Evolutionary conservation across 306 rosid genomes (phyloP).

Genomic region (Ziziphus jujuba): DNA sequence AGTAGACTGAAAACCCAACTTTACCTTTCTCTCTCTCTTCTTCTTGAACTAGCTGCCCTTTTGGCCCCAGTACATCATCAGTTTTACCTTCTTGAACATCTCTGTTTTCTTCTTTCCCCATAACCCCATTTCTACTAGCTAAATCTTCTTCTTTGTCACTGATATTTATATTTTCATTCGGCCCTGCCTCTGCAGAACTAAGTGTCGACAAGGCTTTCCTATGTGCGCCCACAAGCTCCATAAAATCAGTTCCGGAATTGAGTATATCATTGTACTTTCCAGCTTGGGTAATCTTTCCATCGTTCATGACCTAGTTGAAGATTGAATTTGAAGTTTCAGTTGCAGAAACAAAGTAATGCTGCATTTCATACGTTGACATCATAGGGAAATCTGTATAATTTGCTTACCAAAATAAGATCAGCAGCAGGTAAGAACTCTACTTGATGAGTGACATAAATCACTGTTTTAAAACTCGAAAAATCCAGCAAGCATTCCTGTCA

Average conservation of each 20-base stretch:
- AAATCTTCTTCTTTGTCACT: conserved; percentile 27
- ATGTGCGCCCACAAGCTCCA: conserved; percentile 81
- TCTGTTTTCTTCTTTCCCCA: conserved; percentile 31
- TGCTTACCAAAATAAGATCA: conserved; percentile 67
- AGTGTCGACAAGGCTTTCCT: conserved; percentile 63
- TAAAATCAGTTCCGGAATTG: conserved; percentile 57
- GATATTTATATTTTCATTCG: conserved; percentile 20
- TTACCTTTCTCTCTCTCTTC: conserved; percentile 87
- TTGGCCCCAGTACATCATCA: conserved; percentile 32
- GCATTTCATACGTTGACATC: background rate
- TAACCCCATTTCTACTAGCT: conserved; percentile 22
- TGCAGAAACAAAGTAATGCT: background rate
- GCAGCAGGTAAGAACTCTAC: conserved; percentile 77
- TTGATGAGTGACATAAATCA: conserved; percentile 74
- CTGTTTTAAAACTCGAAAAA: conserved; percentile 58
- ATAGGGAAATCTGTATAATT: background rate
- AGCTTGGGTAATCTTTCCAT: conserved; percentile 63
- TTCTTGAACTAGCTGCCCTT: conserved; percentile 73
- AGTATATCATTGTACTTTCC: conserved; percentile 65
- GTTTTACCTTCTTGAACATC: conserved; percentile 41
- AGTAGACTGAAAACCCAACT: conserved; percentile 65
- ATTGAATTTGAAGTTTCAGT: background rate
- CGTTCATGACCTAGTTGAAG: conserved; percentile 62
- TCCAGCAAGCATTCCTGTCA: conserved; percentile 73
- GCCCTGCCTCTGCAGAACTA: conserved; percentile 33